Evolutionary conservation across 2,329 filamentous ascomycete genomes (phyloP), one percentile per base, ranked within the genome.

Genomic region (Botrytis byssoidea): DNA sequence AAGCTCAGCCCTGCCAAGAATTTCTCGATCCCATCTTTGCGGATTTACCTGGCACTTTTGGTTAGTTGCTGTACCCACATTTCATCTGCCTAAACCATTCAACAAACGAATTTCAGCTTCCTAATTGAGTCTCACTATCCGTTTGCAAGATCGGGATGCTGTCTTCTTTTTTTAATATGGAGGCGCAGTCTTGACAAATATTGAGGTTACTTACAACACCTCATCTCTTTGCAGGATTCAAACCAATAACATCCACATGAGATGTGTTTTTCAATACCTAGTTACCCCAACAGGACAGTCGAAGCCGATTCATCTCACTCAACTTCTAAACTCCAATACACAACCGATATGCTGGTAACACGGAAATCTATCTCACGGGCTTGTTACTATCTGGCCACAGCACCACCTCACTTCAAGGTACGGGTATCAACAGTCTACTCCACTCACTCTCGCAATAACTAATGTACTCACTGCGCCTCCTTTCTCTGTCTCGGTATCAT

Each of bases 1-100:
- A 40, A 35, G 22, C 64, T 67, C 44, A 67, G 64, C 64, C 64
- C 44, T 51, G 46, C 64, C 64, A 67, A 67, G 64, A 37, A 16
- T 9, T 67, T 14, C 16, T 37, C 1, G 18, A 57, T 18, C 29
- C 29, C 63, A 48, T 35, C 44, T 44, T 66, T 66, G 44, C 5
- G n/a, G 29, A 48, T 48, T 32, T 16, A 29, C 63, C 35, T 25
- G 7, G 35, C 16, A 25, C 35, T 35, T 35, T 63, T 35, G 44
- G 16, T 44, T 0, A 20, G 25, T 32, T 64, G 22, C 8, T 3
- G 32, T 51, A 9, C 14, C 64, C 44, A 51, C 29, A 51, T 67
- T 10, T 66, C 44, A 37, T 66, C 64, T 66, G 22, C 44, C 29
- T 37, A 51, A 48, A 35, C 6, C 10, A 48, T n/a, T 22, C 42